Conservation (phyloP, 1,284 basidiomycete species). For the Trametes pubescens region DNA sequence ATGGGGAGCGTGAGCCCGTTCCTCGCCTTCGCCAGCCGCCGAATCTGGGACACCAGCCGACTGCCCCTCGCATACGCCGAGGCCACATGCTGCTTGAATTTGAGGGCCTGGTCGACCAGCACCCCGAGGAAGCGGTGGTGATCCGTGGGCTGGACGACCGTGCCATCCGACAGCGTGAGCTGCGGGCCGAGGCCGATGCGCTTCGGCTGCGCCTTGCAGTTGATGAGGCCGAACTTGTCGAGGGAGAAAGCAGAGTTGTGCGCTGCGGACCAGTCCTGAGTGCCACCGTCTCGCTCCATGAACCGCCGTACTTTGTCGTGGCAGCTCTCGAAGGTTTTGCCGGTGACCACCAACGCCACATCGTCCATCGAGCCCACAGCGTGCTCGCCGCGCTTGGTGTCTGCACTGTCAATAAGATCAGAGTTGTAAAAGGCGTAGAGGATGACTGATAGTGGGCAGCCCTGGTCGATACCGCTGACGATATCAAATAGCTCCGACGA, state of each 20-base stretch:
- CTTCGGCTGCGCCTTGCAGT: slow-evolving; percentile 7
- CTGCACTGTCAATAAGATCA: slow-evolving; percentile 34
- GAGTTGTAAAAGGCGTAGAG: slow-evolving; percentile 47
- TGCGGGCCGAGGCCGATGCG: slow-evolving; percentile 19
- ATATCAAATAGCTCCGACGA: slow-evolving; percentile 36
- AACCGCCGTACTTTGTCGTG: slow-evolving; percentile 29
- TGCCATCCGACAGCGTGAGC: slow-evolving; percentile 18
- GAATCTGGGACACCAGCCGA: slow-evolving; percentile 28
- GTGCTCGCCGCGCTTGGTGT: slow-evolving; percentile 22
- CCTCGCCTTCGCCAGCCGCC: slow-evolving; percentile 32
- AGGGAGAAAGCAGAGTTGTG: slow-evolving; percentile 40
- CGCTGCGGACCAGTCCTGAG: slow-evolving; percentile 32
- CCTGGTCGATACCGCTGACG: slow-evolving; percentile 44
- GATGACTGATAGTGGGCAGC: slow-evolving; percentile 45
- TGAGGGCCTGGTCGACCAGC: slow-evolving; percentile 45
- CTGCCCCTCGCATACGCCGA: slow-evolving; percentile 43
- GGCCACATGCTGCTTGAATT: slow-evolving; percentile 43
- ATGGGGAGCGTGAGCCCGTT: slow-evolving; percentile 8
- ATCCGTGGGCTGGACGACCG: slow-evolving; percentile 12
- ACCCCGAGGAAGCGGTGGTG: slow-evolving; percentile 47
- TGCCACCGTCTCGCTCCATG: slow-evolving; percentile 34
- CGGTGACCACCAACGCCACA: slow-evolving; percentile 27
- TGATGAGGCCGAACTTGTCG: slow-evolving; percentile 37
- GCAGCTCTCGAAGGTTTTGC: slow-evolving; percentile 27
- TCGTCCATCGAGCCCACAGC: slow-evolving; percentile 45